Evolutionary conservation across 352 stramenopile genomes (phyloP), one percentile per base, ranked within the genome.

Genomic region (Pythium dissotocum): DNA sequence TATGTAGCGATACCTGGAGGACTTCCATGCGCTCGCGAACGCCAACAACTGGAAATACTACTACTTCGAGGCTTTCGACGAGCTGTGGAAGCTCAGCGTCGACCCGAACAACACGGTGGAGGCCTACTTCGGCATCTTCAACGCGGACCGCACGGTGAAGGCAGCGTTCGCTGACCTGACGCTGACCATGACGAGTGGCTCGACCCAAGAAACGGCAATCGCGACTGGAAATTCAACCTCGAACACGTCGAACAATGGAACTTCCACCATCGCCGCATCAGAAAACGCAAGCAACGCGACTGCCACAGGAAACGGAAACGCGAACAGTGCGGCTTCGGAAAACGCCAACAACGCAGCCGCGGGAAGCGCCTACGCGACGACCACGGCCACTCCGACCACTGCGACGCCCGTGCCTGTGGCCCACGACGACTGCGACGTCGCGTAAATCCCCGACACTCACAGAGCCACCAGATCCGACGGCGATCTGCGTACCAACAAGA

Each of bases 31-130:
- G 4, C 70, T 87, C 46, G 85, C 83, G 1, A 46, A 57, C 30
- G n/a, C 68, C 38, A 40, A 76, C n/a, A n/a, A 63, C 2, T 81
- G 82, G 76, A 73, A 77, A 48, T 89, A 80, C 73, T 92, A 84
- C 71, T 92, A 90, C 75, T 92, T 90, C 60, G 76, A 77, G 44
- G 81, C 76, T 9, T 90, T 89, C 30, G 84, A 92, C 33, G 77
- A 85, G 58, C 56, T 72, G 42, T 92, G 84, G 84, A 90, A 90
- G 69, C 61, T 76, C 1, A 54, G 28, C 59, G 57, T 71, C 1
- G 51, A 67, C 55, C 24, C 52, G 32, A 72, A 83, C 35, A 70
- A 77, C 66, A 80, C 77, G 0, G 83, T 91, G 48, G 83, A 91
- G 54, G 81, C 75, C 12, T 69, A 82, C 63, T 90, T 91, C 51